Percentiles rank a stretch among this genome's conserved stretches.
Conservation (phyloP, 2,329 filamentous ascomycete genomes). For the Mariannaea elegans region DNA sequence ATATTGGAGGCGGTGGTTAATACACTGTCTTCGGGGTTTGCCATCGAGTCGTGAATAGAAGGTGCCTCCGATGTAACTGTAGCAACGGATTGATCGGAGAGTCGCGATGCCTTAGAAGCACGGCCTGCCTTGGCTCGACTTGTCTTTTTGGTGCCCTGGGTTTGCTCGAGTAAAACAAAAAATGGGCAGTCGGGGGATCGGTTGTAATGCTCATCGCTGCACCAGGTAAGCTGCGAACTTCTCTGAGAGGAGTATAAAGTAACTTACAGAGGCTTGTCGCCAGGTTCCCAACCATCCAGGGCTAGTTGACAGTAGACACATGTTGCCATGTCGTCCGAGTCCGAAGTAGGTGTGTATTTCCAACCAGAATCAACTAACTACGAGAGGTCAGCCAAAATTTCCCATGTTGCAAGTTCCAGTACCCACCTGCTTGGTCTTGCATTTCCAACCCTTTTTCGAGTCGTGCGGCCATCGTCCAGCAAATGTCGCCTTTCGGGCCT, state of each 20-base stretch:
- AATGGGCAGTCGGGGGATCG: conserved; percentile 84
- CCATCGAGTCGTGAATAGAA: conserved; percentile 57
- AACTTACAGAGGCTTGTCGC: conserved; percentile 85
- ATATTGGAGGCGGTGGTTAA: conserved; percentile 67
- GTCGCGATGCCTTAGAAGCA: conserved; percentile 75
- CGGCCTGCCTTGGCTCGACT: conserved; percentile 62
- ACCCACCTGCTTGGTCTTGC: conserved; percentile 84
- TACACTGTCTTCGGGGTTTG: conserved; percentile 65
- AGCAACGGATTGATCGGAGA: conserved; percentile 66
- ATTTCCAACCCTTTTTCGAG: conserved; percentile 85
- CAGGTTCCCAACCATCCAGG: conserved; percentile 93
- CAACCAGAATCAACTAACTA: conserved; percentile 91
- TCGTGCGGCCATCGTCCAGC: conserved; percentile 90
- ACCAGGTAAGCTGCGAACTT: conserved; percentile 35
- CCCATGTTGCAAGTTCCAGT: not conserved
- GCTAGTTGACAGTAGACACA: conserved; percentile 91
- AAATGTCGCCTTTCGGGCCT: conserved; percentile 86
- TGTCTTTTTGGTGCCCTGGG: conserved; percentile 64
- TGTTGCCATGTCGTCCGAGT: conserved; percentile 88
- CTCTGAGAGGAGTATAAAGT: not conserved
- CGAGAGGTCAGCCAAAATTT: not conserved
- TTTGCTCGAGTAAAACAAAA: conserved; percentile 73
- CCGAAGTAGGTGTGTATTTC: conserved; percentile 87
- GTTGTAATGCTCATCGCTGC: conserved; percentile 83
- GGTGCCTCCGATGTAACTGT: conserved; percentile 60